Base-by-base conservation (phyloP, 176 grass and related monocot species). In the Microstegium vimineum region DNA sequence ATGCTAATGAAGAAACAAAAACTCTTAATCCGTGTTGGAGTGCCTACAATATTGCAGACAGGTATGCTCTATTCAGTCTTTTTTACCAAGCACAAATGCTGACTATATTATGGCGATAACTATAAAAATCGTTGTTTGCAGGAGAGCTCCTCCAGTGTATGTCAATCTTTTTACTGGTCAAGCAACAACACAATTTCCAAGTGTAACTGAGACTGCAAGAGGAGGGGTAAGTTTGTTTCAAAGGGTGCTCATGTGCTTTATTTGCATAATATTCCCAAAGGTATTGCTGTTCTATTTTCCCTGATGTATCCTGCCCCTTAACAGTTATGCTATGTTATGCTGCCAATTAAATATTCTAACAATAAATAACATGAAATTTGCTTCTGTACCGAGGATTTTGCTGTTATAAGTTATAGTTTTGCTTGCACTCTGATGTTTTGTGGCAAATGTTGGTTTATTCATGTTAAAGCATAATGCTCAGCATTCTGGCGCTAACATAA, bases 111-210 rank as follows among this genome's bases (percentile, higher is more conserved):
- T 62, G 2, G 8, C 36, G 1, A 69, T 38, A 68, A 71, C 66
- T 42, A 83, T 78, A 11, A 7, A 84, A 71, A 80, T 51, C 10
- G 17, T 57, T 76, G 1, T 46, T 78, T 52, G 35, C 85, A 97
- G 92, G 90, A 94, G 90, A 85, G 90, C 88, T 60, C 85, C 92
- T 76, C 56, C 81, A 41, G 81, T 97, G 16, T 97, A 94, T 72
- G 66, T 93, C 32, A 97, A 94, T 87, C 88, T 91, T 83, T 93
- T 97, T 81, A 89, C 95, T 52, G 92, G 95, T 78, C 86, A 94
- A 81, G 84, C 90, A 42, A 91, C 90, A 63, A 91, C 88, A 45
- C 49, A 89, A 37, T 97, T 94, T 89, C 95, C 92, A 78, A 87
- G 83, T 81, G 79, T 89, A 66, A 91, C 83, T 69, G 84, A 81